Conservation (phyloP, 2,329 filamentous ascomycete species). For the Stachybotrys chartarum region DNA sequence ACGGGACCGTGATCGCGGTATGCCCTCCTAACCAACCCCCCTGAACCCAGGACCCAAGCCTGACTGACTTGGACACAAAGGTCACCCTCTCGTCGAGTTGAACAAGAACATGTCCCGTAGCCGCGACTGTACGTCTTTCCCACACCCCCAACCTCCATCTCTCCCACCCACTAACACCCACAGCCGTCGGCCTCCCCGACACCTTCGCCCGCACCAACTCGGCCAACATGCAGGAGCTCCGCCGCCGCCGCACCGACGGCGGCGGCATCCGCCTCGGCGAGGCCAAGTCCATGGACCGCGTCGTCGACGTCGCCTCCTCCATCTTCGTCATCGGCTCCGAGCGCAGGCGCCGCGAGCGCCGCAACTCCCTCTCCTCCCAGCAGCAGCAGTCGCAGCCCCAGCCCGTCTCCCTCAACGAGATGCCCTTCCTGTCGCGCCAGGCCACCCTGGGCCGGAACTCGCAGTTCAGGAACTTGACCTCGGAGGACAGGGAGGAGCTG, state of each 20-base stretch:
- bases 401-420: conserved; percentile 12
- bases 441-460: conserved; percentile 39
- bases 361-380: conserved; percentile 3
- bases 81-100: conserved; percentile 18
- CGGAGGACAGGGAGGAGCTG: conserved; percentile 32
- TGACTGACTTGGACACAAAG: conserved; percentile 7
- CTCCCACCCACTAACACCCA: background rate
- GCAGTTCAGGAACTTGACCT: conserved; percentile 33
- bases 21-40: background rate
- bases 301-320: conserved; percentile 22
- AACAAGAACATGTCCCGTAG: conserved; percentile 9
- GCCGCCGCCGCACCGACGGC: conserved; percentile 12
- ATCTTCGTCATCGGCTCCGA: conserved; percentile 29
- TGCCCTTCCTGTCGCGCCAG: conserved; percentile 32
- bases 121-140: conserved; percentile 10
- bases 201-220: conserved; percentile 8
- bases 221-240: conserved; percentile 6
- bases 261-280: conserved; percentile 14
- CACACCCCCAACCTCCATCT: too few species aligned
- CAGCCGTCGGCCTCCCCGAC: background rate
- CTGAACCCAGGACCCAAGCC: background rate
- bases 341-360: conserved; percentile 6
- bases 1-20: conserved; percentile 22
- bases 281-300: conserved; percentile 26
- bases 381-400: background rate